Evolutionary conservation across 768 basidiomycete species (phyloP), one percentile per base, ranked within the genome.

Genomic region (Leucocoprinus birnbaumii): DNA sequence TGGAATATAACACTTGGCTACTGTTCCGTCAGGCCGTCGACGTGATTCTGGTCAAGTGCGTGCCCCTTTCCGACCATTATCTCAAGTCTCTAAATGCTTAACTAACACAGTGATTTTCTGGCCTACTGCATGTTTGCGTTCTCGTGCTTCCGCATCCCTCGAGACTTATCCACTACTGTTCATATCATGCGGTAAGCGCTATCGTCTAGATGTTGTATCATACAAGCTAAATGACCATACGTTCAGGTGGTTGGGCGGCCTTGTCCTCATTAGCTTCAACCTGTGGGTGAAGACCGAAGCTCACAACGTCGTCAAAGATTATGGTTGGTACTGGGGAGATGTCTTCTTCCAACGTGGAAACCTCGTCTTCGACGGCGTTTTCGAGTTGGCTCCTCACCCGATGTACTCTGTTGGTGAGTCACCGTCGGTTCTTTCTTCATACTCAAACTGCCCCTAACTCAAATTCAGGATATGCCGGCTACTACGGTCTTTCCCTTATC

Each of bases 251-350:
- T 70, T 89, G 43, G 87, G 88, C 19, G 97, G 97, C 3, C 67
- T 91, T 57, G 79, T 83, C 0, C 74, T 99, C 22, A 94, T 98
- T 66, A 81, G 80, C 19, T 98, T 98, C 79, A 98, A 99, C 68
- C 79, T 98, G 34, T 98, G 95, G 94, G 94, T 99, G 59, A 99
- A 99, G 68, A 91, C 89, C 2, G 96, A 98, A 65, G 97, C 97
- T 0, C 97, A 99, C 68, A 82, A 93, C 51, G 93, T 98, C 47
- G 94, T 98, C 58, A 98, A 97, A 63, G 96, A 98, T 65, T 98
- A 96, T 61, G 95, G 94, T 14, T 98, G 94, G 94, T 98, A 94
- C 68, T 94, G 93, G 93, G 94, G 91, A 9, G 91, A 94, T 61
- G 86, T 86, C 55, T 94, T 94, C 73, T 93, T 94, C 75, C 90